Conservation (phyloP, 192 early-diverging fungal species). For the Dispira simplex region DNA sequence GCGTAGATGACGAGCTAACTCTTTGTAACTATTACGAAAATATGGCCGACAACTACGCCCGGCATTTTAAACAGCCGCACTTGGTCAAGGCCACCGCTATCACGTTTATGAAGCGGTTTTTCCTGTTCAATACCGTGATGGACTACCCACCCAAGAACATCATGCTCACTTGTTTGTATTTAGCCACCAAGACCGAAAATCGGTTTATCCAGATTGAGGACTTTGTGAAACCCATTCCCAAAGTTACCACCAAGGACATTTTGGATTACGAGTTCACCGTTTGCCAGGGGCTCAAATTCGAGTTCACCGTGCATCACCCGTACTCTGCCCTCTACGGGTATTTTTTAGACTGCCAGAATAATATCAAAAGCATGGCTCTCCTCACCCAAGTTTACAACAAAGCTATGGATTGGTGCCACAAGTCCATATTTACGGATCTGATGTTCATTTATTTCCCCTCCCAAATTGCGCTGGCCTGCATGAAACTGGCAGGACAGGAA, state of each 20-base stretch:
- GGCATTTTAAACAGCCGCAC: constrained; percentile 11
- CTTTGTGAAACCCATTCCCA: constrained; percentile 33
- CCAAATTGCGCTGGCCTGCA: constrained; percentile 53
- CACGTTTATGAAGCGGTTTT: constrained; percentile 71
- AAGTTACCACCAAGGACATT: constrained; percentile 32
- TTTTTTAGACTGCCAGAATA: constrained; percentile 53
- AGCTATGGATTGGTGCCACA: constrained; percentile 32
- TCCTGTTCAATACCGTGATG: constrained; percentile 60
- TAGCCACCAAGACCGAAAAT: constrained; percentile 64
- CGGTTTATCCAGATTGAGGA: constrained; percentile 55
- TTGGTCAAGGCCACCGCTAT: constrained; percentile 53
- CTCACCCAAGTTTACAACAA: constrained; percentile 32
- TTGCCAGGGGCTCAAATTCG: constrained; percentile 56
- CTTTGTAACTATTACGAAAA: constrained; percentile 38
- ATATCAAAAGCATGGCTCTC: constrained; percentile 14
- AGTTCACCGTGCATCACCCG: constrained; percentile 59
- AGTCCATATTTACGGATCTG: constrained; percentile 52
- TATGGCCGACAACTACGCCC: constrained; percentile 18
- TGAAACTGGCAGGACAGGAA: constrained; percentile 39
- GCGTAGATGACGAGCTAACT: constrained; percentile 31
- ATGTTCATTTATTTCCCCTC: constrained; percentile 59
- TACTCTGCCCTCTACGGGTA: constrained; percentile 51
- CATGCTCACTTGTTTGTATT: constrained; percentile 59
- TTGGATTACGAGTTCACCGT: constrained; percentile 49
- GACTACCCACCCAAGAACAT: constrained; percentile 68